These are phyloP conservation scores for Neurospora sp. DNA, from an alignment of 2,329 filamentous ascomycete genomes.

Conservation along the genomic window DNA sequence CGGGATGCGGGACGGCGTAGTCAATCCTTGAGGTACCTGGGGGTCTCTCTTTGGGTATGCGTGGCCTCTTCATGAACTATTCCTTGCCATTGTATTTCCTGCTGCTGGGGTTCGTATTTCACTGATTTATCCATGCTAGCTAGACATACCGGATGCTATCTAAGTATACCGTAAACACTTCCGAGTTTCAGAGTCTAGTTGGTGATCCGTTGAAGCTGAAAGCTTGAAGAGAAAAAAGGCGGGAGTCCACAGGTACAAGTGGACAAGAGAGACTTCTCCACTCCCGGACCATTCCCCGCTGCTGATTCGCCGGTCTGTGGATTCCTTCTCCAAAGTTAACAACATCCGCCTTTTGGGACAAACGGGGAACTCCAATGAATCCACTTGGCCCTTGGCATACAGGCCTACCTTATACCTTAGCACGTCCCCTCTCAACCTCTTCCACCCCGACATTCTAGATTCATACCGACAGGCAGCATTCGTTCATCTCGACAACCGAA, in stretches of 20 bases:
- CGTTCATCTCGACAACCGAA: background rate
- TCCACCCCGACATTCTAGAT: background rate
- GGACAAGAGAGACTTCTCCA: background rate
- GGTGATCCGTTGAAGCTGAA: background rate
- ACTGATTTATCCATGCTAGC: background rate
- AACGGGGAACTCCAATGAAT: background rate
- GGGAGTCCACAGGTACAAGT: background rate
- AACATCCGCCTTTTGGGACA: background rate
- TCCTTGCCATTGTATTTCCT: background rate
- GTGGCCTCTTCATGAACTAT: background rate
- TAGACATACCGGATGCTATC: background rate
- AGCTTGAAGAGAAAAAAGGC: background rate
- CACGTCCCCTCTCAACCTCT: background rate
- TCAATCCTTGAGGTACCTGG: background rate
- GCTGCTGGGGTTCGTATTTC: background rate
- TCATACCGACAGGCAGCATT: background rate
- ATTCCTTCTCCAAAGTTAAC: background rate
- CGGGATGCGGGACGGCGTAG: background rate
- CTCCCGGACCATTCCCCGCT: background rate
- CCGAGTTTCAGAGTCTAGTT: background rate
- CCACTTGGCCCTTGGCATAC: background rate
- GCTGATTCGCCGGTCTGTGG: background rate
- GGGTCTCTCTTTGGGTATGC: background rate
- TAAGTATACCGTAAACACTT: background rate
- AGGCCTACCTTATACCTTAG: background rate